Evolutionary conservation across 1,139 yeast genomes (phyloP).

Genomic region (Kodamaea anthophila): DNA sequence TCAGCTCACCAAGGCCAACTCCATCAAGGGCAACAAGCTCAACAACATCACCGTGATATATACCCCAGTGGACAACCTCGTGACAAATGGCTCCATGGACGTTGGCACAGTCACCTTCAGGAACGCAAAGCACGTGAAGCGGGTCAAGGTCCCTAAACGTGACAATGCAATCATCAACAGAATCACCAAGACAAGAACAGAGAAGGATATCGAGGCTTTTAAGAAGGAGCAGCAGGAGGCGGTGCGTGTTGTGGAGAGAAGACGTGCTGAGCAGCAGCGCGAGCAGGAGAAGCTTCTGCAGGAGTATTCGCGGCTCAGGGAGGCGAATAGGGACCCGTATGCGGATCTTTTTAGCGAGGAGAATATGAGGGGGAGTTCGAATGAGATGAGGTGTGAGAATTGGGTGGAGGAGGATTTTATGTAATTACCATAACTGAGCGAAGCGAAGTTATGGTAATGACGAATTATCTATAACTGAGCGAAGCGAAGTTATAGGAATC

Average conservation of each 20-base stretch:
- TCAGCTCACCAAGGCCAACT: slow-evolving; percentile 74
- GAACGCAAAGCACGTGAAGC: slow-evolving; percentile 48
- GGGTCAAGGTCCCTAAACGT: slow-evolving; percentile 49
- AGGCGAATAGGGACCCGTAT: slow-evolving; percentile 43
- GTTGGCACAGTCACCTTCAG: slow-evolving; percentile 78
- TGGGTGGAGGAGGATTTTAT: slow-evolving; percentile 61
- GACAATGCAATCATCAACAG: slow-evolving; percentile 62
- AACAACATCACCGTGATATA: slow-evolving; percentile 65
- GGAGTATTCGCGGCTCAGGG: slow-evolving; percentile 21
- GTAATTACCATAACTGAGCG: too few species aligned
- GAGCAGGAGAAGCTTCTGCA: slow-evolving; percentile 19
- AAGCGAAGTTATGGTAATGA: too few species aligned
- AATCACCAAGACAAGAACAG: slow-evolving; percentile 57
- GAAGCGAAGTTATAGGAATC: too few species aligned
- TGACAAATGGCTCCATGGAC: slow-evolving; percentile 70
- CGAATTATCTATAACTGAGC: too few species aligned
- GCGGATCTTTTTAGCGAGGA: slow-evolving; percentile 53
- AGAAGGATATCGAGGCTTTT: slow-evolving; percentile 41
- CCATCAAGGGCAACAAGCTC: slow-evolving; percentile 71
- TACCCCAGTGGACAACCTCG: slow-evolving; percentile 72
- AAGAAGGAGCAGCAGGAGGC: slow-evolving; percentile 41
- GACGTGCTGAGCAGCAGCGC: slow-evolving; percentile 28
- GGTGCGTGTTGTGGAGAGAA: slow-evolving; percentile 29
- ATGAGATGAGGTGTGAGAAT: slow-evolving; percentile 51
- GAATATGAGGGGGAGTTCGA: slow-evolving; percentile 40